Conservation (phyloP, 2,329 filamentous ascomycete species). For the Sporothrix dimorphospora region DNA sequence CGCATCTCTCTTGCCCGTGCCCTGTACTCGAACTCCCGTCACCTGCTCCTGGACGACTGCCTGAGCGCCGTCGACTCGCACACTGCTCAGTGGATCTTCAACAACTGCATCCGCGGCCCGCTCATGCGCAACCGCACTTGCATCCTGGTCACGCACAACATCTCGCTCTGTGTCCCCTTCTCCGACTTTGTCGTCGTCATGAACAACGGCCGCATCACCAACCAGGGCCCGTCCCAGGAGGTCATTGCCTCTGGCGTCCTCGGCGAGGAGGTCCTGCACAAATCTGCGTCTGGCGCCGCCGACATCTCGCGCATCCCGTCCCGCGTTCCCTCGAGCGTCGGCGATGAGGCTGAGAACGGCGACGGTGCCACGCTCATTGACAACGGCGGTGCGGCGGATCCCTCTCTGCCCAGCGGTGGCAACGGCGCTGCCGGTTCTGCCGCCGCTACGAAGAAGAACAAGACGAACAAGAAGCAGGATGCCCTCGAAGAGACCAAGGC, state of each 20-base stretch:
- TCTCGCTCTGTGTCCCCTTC: conserved; percentile 80
- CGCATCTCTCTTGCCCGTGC: conserved; percentile 95
- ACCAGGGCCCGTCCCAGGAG: conserved; percentile 76
- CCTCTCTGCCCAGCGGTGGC: conserved; percentile 48
- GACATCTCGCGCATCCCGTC: conserved; percentile 75
- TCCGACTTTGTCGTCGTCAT: conserved; percentile 82
- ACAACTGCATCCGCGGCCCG: conserved; percentile 85
- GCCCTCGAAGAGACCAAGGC: conserved; percentile 77
- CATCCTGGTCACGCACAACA: conserved; percentile 93
- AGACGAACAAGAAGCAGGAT: conserved; percentile 53
- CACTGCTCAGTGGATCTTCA: conserved; percentile 97
- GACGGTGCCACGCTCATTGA: conserved; percentile 59
- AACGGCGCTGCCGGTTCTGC: conserved; percentile 44
- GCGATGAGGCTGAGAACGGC: conserved; percentile 61
- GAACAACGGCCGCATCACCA: conserved; percentile 79
- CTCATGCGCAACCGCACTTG: conserved; percentile 89
- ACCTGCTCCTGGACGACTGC: conserved; percentile 91
- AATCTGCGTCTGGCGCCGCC: conserved; percentile 70
- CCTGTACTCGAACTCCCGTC: conserved; percentile 91
- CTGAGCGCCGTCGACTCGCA: conserved; percentile 96
- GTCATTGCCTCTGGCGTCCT: conserved; percentile 87
- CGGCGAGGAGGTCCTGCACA: conserved; percentile 78
- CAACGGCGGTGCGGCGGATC: conserved; percentile 54
- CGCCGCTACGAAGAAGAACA: conserved; percentile 66
- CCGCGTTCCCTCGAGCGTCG: conserved; percentile 73